phyloP scores from a whole-genome alignment of 768 basidiomycete species.

The Rhodotorula kratochvilovae region DNA sequence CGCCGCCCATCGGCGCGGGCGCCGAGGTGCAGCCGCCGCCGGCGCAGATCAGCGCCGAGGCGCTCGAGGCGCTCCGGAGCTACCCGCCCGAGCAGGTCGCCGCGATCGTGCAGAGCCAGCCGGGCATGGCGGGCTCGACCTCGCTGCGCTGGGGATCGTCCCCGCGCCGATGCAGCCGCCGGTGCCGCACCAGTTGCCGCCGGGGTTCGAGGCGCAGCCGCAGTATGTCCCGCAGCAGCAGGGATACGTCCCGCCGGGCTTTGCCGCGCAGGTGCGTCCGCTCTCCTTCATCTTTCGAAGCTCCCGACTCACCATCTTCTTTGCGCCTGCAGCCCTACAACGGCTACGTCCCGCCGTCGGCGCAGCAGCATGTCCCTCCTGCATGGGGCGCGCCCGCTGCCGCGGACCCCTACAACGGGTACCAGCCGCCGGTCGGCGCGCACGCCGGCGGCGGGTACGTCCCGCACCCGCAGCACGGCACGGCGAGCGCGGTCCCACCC shows the following conservation, averaged over 20 bases:
- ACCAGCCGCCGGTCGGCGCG: constrained; percentile 3
- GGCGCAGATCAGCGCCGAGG: constrained; percentile 4
- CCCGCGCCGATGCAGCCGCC: not conserved
- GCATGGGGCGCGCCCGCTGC: not conserved
- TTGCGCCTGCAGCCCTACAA: constrained; percentile 1
- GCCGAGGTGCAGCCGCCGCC: not conserved
- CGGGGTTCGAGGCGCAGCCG: not conserved
- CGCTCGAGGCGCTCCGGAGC: constrained; percentile 8
- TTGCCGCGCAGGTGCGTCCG: not conserved
- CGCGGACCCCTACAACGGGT: not conserved
- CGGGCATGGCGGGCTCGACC: constrained; percentile 7
- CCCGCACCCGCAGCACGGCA: not conserved
- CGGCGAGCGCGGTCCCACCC: not conserved
- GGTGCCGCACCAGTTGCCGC: not conserved
- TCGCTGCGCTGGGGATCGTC: constrained; percentile 15
- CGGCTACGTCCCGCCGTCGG: constrained; percentile 25
- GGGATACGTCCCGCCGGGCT: not conserved
- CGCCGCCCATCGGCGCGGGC: not conserved
- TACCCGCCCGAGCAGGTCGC: constrained; percentile 11
- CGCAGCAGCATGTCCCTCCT: not conserved
- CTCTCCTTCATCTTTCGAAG: not conserved
- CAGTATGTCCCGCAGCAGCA: not conserved
- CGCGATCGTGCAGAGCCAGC: constrained; percentile 1
- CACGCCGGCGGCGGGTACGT: no score
- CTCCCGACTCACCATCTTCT: not conserved